Conservation (phyloP, 140 eudicot species). For the Anethum foeniculum region DNA sequence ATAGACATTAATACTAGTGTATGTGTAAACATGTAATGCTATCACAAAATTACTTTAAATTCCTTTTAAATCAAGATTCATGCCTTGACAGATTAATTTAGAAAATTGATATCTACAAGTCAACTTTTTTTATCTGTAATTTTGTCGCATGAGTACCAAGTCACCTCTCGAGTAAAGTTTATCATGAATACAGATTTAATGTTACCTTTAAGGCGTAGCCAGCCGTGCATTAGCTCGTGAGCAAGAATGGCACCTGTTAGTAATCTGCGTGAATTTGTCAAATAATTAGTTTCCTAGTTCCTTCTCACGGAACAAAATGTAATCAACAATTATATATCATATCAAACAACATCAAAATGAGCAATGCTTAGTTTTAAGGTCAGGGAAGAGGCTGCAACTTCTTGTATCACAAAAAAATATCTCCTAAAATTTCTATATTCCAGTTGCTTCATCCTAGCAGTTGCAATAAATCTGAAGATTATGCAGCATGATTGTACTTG, state of each 20-base stretch:
- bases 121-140: too few species aligned
- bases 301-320: neutral
- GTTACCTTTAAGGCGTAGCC: constrained; percentile 94
- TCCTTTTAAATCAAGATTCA: neutral
- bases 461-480: neutral
- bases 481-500: neutral
- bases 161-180: neutral
- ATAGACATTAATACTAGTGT: neutral
- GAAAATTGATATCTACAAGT: neutral
- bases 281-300: neutral
- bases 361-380: neutral
- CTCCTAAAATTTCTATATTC: neutral
- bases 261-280: constrained; percentile 43
- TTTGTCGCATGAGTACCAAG: neutral
- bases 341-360: neutral
- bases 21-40: neutral
- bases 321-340: neutral
- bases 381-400: neutral
- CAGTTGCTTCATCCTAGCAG: neutral
- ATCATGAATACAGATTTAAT: neutral
- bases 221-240: constrained; percentile 93
- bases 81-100: neutral
- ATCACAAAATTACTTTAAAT: neutral
- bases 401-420: neutral
- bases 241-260: constrained; percentile 98